Evolutionary conservation across 2,329 filamentous ascomycete species (phyloP).

Genomic region (Colletotrichum sp.): DNA sequence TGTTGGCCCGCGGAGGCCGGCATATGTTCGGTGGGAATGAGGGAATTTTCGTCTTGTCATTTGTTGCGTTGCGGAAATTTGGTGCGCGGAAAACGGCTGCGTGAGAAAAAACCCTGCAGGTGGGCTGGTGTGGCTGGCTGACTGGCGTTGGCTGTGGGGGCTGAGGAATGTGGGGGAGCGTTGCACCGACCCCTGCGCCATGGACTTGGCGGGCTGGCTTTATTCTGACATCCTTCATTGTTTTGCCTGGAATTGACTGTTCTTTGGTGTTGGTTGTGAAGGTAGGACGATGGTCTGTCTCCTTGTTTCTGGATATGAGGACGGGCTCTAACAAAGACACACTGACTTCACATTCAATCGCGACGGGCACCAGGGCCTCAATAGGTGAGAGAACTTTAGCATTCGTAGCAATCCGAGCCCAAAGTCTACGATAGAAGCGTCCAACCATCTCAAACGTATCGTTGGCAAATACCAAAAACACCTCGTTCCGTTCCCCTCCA

Average conservation of each 20-base stretch:
- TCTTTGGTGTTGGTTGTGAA: not conserved
- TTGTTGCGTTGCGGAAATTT: not conserved
- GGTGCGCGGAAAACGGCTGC: rapidly evolving
- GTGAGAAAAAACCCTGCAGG: not conserved
- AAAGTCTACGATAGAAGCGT: not conserved
- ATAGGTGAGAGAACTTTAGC: not conserved
- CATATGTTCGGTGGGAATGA: not conserved
- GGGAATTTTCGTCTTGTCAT: not conserved
- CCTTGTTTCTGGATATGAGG: not conserved
- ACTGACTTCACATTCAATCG: rapidly evolving
- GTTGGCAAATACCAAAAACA: not conserved
- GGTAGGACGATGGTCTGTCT: not conserved
- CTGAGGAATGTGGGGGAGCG: not conserved
- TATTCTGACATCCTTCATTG: not conserved
- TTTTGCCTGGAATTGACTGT: rapidly evolving
- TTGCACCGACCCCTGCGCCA: not conserved
- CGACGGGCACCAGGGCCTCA: rapidly evolving
- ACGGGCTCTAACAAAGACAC: not conserved
- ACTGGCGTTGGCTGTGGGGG: no score
- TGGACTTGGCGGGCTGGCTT: not conserved
- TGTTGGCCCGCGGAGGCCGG: no score
- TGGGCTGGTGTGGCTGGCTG: not conserved
- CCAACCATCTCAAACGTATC: not conserved
- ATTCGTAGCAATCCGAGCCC: not conserved
- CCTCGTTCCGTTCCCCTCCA: not conserved